These are phyloP conservation scores for Pythium utonaiense DNA, from an alignment of 352 stramenopile genomes.

Conservation along the genomic window DNA sequence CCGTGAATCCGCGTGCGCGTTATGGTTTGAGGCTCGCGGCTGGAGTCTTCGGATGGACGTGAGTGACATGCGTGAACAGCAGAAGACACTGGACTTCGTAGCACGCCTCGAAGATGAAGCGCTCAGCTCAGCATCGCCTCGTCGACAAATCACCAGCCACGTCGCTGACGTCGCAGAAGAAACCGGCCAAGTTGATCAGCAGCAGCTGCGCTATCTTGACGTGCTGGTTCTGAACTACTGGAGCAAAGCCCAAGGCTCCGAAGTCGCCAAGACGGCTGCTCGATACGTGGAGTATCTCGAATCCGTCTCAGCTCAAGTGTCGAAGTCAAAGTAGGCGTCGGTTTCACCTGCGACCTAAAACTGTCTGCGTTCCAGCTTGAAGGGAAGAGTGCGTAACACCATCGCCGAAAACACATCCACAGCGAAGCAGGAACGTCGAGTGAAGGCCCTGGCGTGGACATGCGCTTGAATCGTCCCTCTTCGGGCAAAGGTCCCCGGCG, in stretches of 20 bases:
- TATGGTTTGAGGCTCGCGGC: conserved; percentile 66
- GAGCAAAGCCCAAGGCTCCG: conserved; percentile 29
- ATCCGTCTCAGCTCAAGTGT: not conserved
- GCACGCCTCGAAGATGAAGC: conserved; percentile 25
- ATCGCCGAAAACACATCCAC: too few species aligned
- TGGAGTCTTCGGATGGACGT: conserved; percentile 42
- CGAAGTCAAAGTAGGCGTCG: conserved; percentile 1
- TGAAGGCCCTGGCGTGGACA: not conserved
- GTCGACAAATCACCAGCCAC: conserved; percentile 24
- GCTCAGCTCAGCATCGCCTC: not conserved
- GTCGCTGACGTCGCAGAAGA: conserved; percentile 27
- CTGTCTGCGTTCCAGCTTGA: too few species aligned
- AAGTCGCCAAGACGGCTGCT: conserved; percentile 33
- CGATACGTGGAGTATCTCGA: conserved; percentile 54
- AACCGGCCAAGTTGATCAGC: conserved; percentile 26
- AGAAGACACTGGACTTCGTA: conserved; percentile 19
- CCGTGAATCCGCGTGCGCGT: conserved; percentile 37
- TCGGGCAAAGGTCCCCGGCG: not conserved
- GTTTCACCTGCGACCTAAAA: not conserved
- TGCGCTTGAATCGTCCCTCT: not conserved
- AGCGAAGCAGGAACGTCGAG: not conserved
- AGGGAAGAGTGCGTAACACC: too few species aligned
- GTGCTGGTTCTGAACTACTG: conserved; percentile 55
- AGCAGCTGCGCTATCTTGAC: conserved; percentile 64
- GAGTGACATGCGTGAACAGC: conserved; percentile 23